Percentiles rank a stretch among this genome's conserved stretches.
Evolutionary conservation across 2,329 filamentous ascomycete species (phyloP).

Genomic region (Chrysosporium queenslandicum): DNA sequence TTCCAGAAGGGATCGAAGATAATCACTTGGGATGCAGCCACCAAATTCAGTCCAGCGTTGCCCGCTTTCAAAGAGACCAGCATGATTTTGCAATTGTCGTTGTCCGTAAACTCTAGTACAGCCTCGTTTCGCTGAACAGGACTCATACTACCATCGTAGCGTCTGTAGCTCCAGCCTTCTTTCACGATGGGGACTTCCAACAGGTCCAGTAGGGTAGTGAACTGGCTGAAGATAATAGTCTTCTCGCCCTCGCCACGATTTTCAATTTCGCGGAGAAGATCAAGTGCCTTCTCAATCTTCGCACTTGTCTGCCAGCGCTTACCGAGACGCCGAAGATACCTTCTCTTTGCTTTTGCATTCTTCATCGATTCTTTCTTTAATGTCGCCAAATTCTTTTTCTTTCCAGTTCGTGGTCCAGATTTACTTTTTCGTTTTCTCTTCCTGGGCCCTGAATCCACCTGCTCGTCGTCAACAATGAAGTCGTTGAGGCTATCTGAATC

Average conservation of each 20-base stretch:
- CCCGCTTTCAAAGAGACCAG: constrained; percentile 70
- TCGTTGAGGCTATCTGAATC: constrained; percentile 35
- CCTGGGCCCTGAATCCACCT: constrained; percentile 23
- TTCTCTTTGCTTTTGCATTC: constrained; percentile 54
- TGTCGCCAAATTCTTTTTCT: constrained; percentile 49
- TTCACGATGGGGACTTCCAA: constrained; percentile 60
- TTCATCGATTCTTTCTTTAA: constrained; percentile 58
- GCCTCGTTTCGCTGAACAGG: constrained; percentile 55
- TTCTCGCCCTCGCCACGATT: constrained; percentile 52
- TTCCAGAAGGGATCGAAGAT: constrained; percentile 94
- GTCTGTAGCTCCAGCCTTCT: constrained; percentile 50
- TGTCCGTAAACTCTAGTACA: constrained; percentile 57
- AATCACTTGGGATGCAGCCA: constrained; percentile 72
- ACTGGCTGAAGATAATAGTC: constrained; percentile 73
- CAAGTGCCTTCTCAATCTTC: constrained; percentile 60
- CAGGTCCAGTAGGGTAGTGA: constrained; percentile 67
- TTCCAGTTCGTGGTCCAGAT: constrained; percentile 28
- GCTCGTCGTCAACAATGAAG: constrained; percentile 45
- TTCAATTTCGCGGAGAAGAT: constrained; percentile 49
- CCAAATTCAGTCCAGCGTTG: constrained; percentile 78
- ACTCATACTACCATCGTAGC: constrained; percentile 70
- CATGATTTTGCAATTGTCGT: constrained; percentile 55
- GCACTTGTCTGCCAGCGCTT: constrained; percentile 63
- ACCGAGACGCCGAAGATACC: constrained; percentile 59
- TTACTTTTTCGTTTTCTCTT: constrained; percentile 35